Base-by-base conservation (phyloP, 2,329 filamentous ascomycete genomes). In the Didymella pomorum region DNA sequence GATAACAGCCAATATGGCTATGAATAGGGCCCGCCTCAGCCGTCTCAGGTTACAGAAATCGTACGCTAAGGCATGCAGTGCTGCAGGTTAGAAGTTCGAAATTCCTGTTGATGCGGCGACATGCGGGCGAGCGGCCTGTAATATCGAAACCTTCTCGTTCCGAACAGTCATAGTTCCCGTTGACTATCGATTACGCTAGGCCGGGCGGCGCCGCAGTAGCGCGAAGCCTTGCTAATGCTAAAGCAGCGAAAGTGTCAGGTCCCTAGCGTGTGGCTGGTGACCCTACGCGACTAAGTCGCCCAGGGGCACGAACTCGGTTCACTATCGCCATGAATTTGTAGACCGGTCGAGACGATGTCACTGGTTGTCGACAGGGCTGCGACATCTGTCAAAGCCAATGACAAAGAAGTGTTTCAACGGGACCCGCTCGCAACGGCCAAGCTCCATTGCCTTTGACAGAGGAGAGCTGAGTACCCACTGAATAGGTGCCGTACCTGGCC, bases 181-280 rank as follows among this genome's bases (percentile, higher is more conserved):
- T 5, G 14, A 58, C 50, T 58, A 58, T 58, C 56, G 50, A 58
- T 20, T 42, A 6, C 14, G 41, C 50, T 58, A 58, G 41, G 20
- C 20, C 56, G 50, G 56, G 56, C 56, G 56, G 56, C 56, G 56
- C 56, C 56, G 56, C 51, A 54, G 56, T 58, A 58, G 56, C 33
- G 56, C 20, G 9, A 20, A 51, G 51, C 45, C 56, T 49, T 51
- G 50, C 51, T 9, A 10, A 18, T 16, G 6, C 50, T 52, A 60
- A 52, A 56, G 43, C 57, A 44, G 57, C 52, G 41, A 46, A 45
- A 49, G 49, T 45, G 21, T 45, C 25, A 42, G 25, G 18, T 25
- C 20, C 6, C 33, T 56, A 44, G 47, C 35, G 39, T 59, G 56
- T 59, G 56, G 56, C 56, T 59, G 41, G 45, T 55, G 49, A 33